These are phyloP conservation scores for Ascochyta viciae-villosae DNA, from an alignment of 2,329 filamentous ascomycete genomes.

Conservation along the genomic window DNA sequence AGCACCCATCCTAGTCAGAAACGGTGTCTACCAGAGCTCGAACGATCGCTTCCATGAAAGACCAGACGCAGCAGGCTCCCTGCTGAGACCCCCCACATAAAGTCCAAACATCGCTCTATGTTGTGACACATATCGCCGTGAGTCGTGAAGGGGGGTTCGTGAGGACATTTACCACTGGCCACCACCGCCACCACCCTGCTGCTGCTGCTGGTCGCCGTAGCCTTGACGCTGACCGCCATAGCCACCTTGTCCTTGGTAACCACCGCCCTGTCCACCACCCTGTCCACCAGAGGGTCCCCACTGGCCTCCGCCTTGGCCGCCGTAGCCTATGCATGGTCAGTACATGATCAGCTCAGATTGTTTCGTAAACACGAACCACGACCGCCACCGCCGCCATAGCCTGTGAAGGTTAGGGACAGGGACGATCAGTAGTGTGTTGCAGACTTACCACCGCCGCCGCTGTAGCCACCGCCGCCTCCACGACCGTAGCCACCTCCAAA, in stretches of 20 bases:
- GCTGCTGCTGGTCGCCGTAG: conserved; percentile 38
- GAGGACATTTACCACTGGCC: conserved; percentile 43
- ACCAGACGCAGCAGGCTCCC: conserved; percentile 12
- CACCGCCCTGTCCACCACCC: conserved; percentile 39
- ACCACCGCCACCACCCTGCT: conserved; percentile 39
- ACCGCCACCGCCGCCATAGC: conserved; percentile 31
- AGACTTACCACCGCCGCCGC: conserved; percentile 31
- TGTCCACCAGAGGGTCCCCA: conserved; percentile 34
- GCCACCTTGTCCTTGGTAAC: conserved; percentile 39
- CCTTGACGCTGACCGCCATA: conserved; percentile 39
- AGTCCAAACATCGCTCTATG: conserved; percentile 14
- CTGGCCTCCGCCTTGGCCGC: conserved; percentile 33
- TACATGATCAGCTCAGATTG: not conserved
- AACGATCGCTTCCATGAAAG: conserved; percentile 23
- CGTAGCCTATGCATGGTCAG: conserved; percentile 29
- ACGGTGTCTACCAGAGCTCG: conserved; percentile 33
- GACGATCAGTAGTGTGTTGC: not conserved
- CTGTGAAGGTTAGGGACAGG: conserved; percentile 14
- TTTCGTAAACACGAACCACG: conserved; percentile 23
- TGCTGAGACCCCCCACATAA: conserved; percentile 17
- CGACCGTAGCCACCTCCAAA: conserved; percentile 40
- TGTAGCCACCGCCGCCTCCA: conserved; percentile 37
- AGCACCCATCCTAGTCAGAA: conserved; percentile 35
- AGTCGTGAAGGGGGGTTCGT: conserved; percentile 10
- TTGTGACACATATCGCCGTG: conserved; percentile 21